Base-by-base conservation (phyloP, 2,329 filamentous ascomycete genomes). In the Emmonsiellopsis sp. region DNA sequence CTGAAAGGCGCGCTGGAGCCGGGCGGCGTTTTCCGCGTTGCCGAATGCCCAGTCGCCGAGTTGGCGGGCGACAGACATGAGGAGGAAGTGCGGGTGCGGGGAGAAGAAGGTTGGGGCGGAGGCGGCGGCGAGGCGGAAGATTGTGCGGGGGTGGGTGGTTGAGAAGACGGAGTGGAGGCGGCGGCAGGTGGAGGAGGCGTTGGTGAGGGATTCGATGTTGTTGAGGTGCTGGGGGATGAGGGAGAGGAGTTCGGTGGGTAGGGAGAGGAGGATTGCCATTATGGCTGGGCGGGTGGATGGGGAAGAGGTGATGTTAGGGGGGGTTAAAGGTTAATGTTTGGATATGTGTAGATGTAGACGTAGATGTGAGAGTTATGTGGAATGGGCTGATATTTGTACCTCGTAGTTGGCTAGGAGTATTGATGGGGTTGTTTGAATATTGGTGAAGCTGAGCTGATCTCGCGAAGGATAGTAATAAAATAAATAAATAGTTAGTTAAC, bases 31-130 rank as follows among this genome's bases (percentile, higher is more conserved):
- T 0, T 49, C 49, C 2, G 56, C 33, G 44, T 57, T 58, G 10
- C 54, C 31, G 2, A 68, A 57, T 2, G 68, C 68, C 69, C 69
- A 72, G 45, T 63, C 43, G 6, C 65, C 61, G 5, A 66, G 56
- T 50, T 70, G 60, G 5, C 60, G 56, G 2, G 65, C 67, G 11
- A 63, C 64, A 3, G 68, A 67, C 27, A 62, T 58, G 40, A 70
- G 57, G 7, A 71, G 64, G 49, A 68, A 69, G 42, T 67, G 58
- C 1, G 69, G 69, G 51, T 66, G 63, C 32, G 68, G 68, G 6
- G 64, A 65, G 59, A 70, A 71, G 60, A 70, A 70, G 36, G 60
- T 62, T 6, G 59, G 62, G 1, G 60, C 57, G n/a, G 66, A 65
- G 9, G 67, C 61, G 17, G 61, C 64, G 9, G 68, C 64, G 17